Evolutionary conservation across 169 alveolate genomes (phyloP).

Genomic region (Cryptosporidium canis): DNA sequence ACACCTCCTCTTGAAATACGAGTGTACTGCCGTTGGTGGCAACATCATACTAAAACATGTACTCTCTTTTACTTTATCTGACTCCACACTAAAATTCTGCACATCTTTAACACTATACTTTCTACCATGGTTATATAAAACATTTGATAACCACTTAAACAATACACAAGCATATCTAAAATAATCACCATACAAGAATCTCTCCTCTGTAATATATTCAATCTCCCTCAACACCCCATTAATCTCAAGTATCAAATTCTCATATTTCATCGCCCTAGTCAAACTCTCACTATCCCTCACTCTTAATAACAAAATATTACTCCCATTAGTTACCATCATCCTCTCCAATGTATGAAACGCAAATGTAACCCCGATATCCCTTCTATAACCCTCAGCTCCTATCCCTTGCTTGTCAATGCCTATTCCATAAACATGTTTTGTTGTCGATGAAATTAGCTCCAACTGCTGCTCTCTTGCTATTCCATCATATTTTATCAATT

Average conservation of each 20-base stretch:
- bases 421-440: neutral
- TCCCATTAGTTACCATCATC: neutral
- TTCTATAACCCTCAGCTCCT: neutral
- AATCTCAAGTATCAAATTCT: conserved; percentile 13
- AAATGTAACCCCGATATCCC: neutral
- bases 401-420: neutral
- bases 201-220: neutral
- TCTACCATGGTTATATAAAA: conserved; percentile 19
- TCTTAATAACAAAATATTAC: neutral
- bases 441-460: neutral
- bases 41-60: neutral
- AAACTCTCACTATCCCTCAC: neutral
- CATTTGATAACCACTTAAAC: conserved; percentile 31
- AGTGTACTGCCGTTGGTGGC: conserved; percentile 12
- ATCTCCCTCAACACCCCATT: neutral
- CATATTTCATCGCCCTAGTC: neutral
- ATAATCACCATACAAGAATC: neutral
- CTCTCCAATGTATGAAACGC: conserved; percentile 18
- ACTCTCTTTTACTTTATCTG: neutral
- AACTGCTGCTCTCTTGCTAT: neutral
- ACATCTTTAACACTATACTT: neutral
- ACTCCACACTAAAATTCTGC: neutral
- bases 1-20: neutral
- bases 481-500: neutral
- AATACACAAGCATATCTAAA: neutral